Evolutionary conservation across 805 yeast species (phyloP).

Genomic region (Ogataea zsoltii): DNA sequence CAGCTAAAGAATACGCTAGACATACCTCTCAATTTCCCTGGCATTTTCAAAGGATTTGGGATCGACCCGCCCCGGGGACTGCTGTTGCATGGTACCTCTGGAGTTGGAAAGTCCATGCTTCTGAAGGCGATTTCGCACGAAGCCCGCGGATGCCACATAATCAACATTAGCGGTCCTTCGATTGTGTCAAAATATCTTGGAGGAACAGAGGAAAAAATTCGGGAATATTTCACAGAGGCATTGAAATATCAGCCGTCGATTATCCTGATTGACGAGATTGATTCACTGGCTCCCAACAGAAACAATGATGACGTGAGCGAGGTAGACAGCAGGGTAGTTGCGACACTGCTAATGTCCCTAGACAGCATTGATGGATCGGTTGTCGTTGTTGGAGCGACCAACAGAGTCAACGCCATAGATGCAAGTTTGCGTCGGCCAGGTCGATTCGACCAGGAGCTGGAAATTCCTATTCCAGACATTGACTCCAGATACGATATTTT

Average conservation of each 20-base stretch:
- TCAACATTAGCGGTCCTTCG: conserved; percentile 86
- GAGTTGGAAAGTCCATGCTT: conserved; percentile 93
- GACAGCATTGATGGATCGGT: conserved; percentile 70
- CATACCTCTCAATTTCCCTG: conserved; percentile 78
- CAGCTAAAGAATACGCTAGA: conserved; percentile 66
- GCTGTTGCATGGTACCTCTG: conserved; percentile 94
- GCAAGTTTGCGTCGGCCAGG: conserved; percentile 91
- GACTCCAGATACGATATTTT: conserved; percentile 77
- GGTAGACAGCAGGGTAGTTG: conserved; percentile 86
- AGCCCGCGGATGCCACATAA: conserved; percentile 70
- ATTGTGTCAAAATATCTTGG: conserved; percentile 92
- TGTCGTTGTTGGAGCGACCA: conserved; percentile 87
- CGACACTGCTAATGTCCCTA: conserved; percentile 80
- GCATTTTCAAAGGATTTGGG: conserved; percentile 78
- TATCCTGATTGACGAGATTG: conserved; percentile 89
- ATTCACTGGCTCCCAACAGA: conserved; percentile 84
- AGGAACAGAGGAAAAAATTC: conserved; percentile 85
- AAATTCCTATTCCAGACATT: conserved; percentile 90
- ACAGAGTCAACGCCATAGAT: conserved; percentile 87
- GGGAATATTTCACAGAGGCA: conserved; percentile 85
- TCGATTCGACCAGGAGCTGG: conserved; percentile 89
- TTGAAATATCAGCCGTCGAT: conserved; percentile 82
- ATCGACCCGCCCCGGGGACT: conserved; percentile 92
- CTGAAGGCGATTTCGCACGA: conserved; percentile 80
- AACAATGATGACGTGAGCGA: conserved; percentile 86